Evolutionary conservation across 2,329 filamentous ascomycete genomes (phyloP), one percentile per base, ranked within the genome.

Genomic region (Rutstroemia sp.): DNA sequence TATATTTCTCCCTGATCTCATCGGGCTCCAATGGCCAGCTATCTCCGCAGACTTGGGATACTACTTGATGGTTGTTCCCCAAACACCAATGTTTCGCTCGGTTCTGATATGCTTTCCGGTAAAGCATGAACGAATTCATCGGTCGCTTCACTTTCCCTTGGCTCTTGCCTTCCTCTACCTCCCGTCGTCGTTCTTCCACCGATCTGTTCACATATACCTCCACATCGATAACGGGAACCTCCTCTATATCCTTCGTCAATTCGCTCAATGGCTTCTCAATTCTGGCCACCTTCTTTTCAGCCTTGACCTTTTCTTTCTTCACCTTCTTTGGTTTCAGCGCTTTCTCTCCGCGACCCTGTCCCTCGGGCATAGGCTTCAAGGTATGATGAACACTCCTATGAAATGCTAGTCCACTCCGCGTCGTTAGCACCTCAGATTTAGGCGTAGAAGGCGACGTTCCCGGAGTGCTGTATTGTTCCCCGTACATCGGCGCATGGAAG

Each of bases 101-200:
- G 60, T 94, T 88, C 59, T 95, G 89, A 69, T 90, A 96, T 6
- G 90, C 90, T 63, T 94, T 96, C 44, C 94, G 87, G 71, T 99
- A 99, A 51, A 99, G 77, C 87, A 99, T 96, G 75, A 97, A 99
- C 0, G 90, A 92, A 71, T 99, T 99, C 87, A 96, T 95, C 2
- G 94, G 92, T 30, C 94, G 81, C 66, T 92, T 90, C 63, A 97
- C 81, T 69, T 92, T 91, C 25, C 88, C 88, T 2, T 76, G 77
- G 38, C 83, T 75, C 65, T 85, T 90, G 57, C 83, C 80, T 65
- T 82, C 80, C 45, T 83, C 79, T 9, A 87, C 83, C 70, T 96
- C 91, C 54, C 76, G 73, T 49, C 76, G 77, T 56, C 92, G 82
- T 6, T 79, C 78, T 56, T 89, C 85, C 2, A 76, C 73, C 9